Evolutionary conservation across 2,329 filamentous ascomycete genomes (phyloP).

Genomic region (Fusarium tanahbumbuense): DNA sequence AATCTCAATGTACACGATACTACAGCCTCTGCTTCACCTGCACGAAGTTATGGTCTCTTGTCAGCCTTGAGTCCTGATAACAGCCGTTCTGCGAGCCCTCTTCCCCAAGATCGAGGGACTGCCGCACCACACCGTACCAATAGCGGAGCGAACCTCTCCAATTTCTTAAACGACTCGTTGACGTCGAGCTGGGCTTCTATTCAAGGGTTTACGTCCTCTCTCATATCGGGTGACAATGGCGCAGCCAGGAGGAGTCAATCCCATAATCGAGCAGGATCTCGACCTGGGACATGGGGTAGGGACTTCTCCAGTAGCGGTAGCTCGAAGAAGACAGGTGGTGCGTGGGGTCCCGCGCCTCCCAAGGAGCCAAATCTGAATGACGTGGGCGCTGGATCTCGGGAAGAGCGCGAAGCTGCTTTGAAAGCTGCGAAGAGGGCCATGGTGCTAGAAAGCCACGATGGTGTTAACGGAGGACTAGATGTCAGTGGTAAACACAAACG

Average conservation of each 20-base stretch:
- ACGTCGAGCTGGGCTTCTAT: constrained; percentile 67
- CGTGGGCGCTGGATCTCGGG: constrained; percentile 66
- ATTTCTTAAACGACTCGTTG: constrained; percentile 64
- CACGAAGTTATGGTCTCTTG: constrained; percentile 50
- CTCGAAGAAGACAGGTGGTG: constrained; percentile 34
- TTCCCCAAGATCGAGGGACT: constrained; percentile 57
- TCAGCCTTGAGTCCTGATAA: constrained; percentile 52
- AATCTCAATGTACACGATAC: constrained; percentile 31
- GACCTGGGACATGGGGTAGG: constrained; percentile 36
- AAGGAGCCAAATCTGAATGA: constrained; percentile 56
- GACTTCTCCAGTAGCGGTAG: constrained; percentile 28
- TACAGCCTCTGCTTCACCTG: constrained; percentile 46
- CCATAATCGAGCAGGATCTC: constrained; percentile 37
- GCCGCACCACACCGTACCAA: constrained; percentile 46
- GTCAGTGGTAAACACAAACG: constrained; percentile 69
- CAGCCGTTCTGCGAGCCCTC: constrained; percentile 62
- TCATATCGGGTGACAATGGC: constrained; percentile 48
- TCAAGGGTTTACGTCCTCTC: constrained; percentile 63
- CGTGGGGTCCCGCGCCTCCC: constrained; percentile 64
- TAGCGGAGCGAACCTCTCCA: constrained; percentile 53
- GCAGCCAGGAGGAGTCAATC: constrained; percentile 40
- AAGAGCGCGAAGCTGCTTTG: constrained; percentile 65
- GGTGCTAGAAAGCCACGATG: constrained; percentile 70
- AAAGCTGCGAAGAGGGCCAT: constrained; percentile 68
- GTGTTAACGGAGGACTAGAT: constrained; percentile 69